Base-by-base conservation (phyloP, 192 early-diverging fungal species). In the Mortierella hygrophila region DNA sequence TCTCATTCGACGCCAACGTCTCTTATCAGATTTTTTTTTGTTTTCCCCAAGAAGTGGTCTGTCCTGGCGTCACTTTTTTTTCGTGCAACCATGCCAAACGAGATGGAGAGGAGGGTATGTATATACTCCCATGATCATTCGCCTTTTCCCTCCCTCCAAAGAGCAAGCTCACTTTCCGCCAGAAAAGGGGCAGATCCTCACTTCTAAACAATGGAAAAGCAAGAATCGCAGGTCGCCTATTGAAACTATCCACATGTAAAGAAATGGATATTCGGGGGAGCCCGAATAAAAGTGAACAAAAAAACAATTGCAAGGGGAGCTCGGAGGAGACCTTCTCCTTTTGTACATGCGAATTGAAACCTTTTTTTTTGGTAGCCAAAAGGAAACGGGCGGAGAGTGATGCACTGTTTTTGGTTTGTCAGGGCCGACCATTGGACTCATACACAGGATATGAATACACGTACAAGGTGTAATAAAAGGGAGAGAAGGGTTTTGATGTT, bases 21-120 rank as follows among this genome's bases (percentile, higher is more conserved):
- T 11, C 69, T 70, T 70, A 70, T 70, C 69, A 70, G 69, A 70
- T 72, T 72, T 72, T 72, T 42, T 26, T 72, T 23, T 10, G 38
- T n/a, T 6, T 37, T 16, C 35, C n/a, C 18, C 15, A 41, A 70
- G 21, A 41, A 42, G 1, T 41, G 38, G 69, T 2, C 40, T 21
- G 40, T 0, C 37, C 37, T 21, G 68, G 38, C 68, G 68, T 68
- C 68, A 70, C 69, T n/a, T 10, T 23, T n/a, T 41, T 42, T 70
- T 70, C 38, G 69, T 70, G 38, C 69, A 23, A 65, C 60, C 60
- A 65, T 65, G 13, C 10, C 60, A 9, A 18, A 49, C 10, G 44
- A 47, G 46, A 47, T 47, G 46, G 46, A 47, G 46, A 4, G 47
- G 13, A 1, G 35, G 35, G 35, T 2, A 52, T 52, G 49, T 21